These are phyloP conservation scores for Quercus robur DNA, from an alignment of 306 rosid genomes.

Conservation along the genomic window DNA sequence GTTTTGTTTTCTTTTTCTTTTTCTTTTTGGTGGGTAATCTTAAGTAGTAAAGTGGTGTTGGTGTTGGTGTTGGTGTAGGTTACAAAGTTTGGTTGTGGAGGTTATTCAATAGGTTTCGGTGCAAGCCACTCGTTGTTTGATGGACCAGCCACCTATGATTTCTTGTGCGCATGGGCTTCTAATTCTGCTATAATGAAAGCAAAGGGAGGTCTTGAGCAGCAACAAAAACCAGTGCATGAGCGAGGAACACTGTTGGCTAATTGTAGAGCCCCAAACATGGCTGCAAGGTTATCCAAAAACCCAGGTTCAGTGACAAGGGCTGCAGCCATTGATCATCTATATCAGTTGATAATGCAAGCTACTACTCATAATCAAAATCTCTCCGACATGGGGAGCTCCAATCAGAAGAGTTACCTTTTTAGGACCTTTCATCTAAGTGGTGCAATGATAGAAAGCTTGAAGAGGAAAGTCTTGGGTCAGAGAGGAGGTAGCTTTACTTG, in stretches of 20 bases:
- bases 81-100: constrained; percentile 80
- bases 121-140: constrained; percentile 74
- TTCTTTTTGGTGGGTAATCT: too few relatives aligned
- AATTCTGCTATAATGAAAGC: constrained; percentile 40
- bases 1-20: neutral
- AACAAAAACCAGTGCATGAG: constrained; percentile 59
- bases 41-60: neutral
- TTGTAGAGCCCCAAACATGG: constrained; percentile 4
- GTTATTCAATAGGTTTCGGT: constrained; percentile 69
- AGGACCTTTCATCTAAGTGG: constrained; percentile 51
- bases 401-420: constrained; percentile 35
- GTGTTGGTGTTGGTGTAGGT: constrained; percentile 34
- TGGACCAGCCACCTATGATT: constrained; percentile 66
- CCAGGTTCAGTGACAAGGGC: constrained; percentile 24
- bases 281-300: constrained; percentile 2
- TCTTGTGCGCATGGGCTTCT: constrained; percentile 70
- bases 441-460: constrained; percentile 45
- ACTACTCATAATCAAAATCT: constrained; percentile 8
- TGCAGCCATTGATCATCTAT: constrained; percentile 61
- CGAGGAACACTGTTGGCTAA: constrained; percentile 39
- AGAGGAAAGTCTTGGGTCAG: constrained; percentile 29
- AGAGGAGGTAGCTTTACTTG: constrained; percentile 28
- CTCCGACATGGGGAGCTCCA: neutral
- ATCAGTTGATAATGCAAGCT: constrained; percentile 62
- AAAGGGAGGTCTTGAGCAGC: constrained; percentile 17